Base-by-base conservation (phyloP, 1,284 basidiomycete species). In the Apiotrichum gracile region DNA sequence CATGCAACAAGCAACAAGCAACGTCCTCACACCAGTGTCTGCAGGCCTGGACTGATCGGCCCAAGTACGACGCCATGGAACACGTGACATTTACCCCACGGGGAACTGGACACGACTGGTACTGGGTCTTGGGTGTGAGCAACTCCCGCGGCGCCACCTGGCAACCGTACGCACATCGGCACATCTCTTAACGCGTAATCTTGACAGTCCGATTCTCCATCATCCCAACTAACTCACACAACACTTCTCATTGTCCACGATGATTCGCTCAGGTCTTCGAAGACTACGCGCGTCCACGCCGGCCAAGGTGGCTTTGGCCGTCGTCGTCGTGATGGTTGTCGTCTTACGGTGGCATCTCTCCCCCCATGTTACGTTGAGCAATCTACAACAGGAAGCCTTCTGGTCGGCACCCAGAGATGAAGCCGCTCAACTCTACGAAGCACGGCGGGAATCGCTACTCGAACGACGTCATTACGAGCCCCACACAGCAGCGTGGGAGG, bases 341-440 rank as follows among this genome's bases (percentile, higher is more conserved):
- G 2, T 52, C 21, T 14, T 44, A 5, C 27, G 39, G 7, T 48
- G 39, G 54, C 39, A n/a, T 1, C 12, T 19, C 22, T 14, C 13
- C 2, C 44, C 31, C 12, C 35, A 21, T 4, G 4, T 45, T 1
- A 50, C 47, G 3, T 35, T 59, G 17, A 35, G 25, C 41, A 13
- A 27, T 3, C 22, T 19, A 2, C 48, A 45, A 14, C 57, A 53
- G 5, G 26, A 37, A 14, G n/a, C 39, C 4, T 39, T 59, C 31
- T 59, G 48, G 57, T 37, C 37, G 1, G 31, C 54, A 6, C 49
- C 51, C 4, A 54, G 51, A 9, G 48, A 57, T 4, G 44, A 51
- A 19, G 54, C 55, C 2, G 54, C 51, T 3, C 21, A 29, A 5
- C 29, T 26, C 19, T 55, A 49, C 25, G 57, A 55, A 34, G 22